Evolutionary conservation across 805 yeast species (phyloP).

Genomic region (Allodekkera sacchari): DNA sequence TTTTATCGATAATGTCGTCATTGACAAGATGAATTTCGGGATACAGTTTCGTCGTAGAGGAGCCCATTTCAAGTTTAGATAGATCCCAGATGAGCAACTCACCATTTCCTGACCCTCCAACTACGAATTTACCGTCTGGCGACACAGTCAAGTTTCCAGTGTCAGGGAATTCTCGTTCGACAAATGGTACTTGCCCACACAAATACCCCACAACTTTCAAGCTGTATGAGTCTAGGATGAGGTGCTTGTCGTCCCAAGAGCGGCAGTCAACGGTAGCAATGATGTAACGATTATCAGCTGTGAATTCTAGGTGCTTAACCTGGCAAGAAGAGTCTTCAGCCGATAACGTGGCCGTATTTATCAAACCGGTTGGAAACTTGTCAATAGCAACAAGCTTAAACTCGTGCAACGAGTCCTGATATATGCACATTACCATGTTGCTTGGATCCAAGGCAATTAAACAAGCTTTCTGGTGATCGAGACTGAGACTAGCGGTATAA

Average conservation of each 20-base stretch:
- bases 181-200: conserved; percentile 38
- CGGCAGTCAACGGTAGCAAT: conserved; percentile 47
- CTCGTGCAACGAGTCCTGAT: conserved; percentile 26
- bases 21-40: conserved; percentile 5
- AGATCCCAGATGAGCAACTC: conserved; percentile 46
- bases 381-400: conserved; percentile 14
- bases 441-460: conserved; percentile 74
- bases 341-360: conserved; percentile 4
- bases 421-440: conserved; percentile 70
- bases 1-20: conserved; percentile 1
- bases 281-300: conserved; percentile 64
- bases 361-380: conserved; percentile 12
- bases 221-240: conserved; percentile 31
- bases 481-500: conserved; percentile 53
- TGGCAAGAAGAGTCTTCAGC: not conserved
- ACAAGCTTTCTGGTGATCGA: conserved; percentile 23
- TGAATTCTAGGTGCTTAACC: conserved; percentile 66
- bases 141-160: conserved; percentile 53
- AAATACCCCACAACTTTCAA: conserved; percentile 23
- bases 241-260: conserved; percentile 45
- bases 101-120: conserved; percentile 54
- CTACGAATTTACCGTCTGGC: conserved; percentile 57
- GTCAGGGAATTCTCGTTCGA: conserved; percentile 27
- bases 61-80: conserved; percentile 1
- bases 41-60: not conserved